Conservation (phyloP, 129 eudicot genomes). For the Arctium minus region DNA sequence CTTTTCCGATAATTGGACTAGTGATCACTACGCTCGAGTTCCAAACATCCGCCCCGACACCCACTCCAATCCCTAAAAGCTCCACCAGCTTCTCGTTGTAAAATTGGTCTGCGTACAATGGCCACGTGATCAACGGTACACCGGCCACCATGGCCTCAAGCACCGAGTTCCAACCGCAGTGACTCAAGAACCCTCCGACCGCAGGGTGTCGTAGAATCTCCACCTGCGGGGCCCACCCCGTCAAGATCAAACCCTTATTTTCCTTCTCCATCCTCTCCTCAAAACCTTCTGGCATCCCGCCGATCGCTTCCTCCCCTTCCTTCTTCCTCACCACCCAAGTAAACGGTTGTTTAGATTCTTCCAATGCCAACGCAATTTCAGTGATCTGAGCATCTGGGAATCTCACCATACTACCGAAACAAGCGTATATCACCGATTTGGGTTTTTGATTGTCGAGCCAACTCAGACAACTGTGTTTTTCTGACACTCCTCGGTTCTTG, state of each 20-base stretch:
- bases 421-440: conserved; percentile 34
- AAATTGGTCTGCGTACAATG: conserved; percentile 37
- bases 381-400: conserved; percentile 36
- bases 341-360: conserved; percentile 27
- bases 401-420: conserved; percentile 45
- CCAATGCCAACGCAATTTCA: conserved; percentile 46
- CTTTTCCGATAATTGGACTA: conserved; percentile 13
- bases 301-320: neutral
- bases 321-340: conserved; percentile 43
- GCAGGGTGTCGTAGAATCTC: conserved; percentile 37
- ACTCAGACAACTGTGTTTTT: conserved; percentile 8
- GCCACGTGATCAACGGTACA: conserved; percentile 52
- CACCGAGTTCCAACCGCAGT: conserved; percentile 58
- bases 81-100: conserved; percentile 42
- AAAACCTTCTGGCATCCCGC: conserved; percentile 42
- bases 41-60: conserved; percentile 30
- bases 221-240: conserved; percentile 45
- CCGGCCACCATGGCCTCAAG: conserved; percentile 42
- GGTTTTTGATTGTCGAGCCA: conserved; percentile 38
- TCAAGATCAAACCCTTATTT: conserved; percentile 33
- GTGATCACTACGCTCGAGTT: neutral
- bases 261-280: conserved; percentile 17
- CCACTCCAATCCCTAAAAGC: conserved; percentile 34
- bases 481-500: no score
- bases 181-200: conserved; percentile 40